phyloP scores from a whole-genome alignment of 148 eudicot species.

The Nepenthes gracilis region DNA sequence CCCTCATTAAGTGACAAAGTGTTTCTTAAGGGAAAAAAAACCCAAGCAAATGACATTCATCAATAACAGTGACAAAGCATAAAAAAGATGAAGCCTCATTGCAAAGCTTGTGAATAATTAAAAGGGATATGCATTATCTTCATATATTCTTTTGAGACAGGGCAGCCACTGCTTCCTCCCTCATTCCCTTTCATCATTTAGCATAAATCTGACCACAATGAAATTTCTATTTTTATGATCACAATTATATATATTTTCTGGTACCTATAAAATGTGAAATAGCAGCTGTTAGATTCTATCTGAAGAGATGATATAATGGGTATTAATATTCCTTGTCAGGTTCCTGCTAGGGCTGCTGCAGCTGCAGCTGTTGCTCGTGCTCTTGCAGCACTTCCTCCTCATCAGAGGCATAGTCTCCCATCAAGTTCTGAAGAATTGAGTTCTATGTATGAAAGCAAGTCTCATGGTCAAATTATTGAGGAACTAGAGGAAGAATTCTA shows the following conservation, averaged over 20 bases:
- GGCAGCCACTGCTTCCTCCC: no score
- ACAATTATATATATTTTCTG: not conserved
- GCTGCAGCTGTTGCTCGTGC: slow-evolving; percentile 98
- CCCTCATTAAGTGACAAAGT: no score
- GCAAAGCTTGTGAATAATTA: no score
- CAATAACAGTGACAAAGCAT: no score
- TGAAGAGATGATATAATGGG: not conserved
- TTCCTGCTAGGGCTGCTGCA: slow-evolving; percentile 95
- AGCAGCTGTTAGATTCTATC: not conserved
- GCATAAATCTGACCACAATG: no score
- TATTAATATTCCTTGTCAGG: slow-evolving; percentile 27
- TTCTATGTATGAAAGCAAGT: slow-evolving; percentile 71
- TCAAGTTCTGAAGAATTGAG: slow-evolving; percentile 86
- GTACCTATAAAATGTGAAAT: not conserved
- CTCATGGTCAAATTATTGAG: slow-evolving; percentile 47
- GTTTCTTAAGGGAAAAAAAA: no score
- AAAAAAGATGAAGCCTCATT: no score
- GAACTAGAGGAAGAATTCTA: slow-evolving; percentile 84
- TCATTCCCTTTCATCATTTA: no score
- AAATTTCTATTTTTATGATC: no score
- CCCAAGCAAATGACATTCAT: no score
- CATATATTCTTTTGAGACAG: no score
- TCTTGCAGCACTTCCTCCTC: slow-evolving; percentile 82
- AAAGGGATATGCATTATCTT: no score
- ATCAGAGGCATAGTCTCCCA: slow-evolving; percentile 66